Conservation (phyloP, 2,329 filamentous ascomycete species). For the Sporothrix mexicana region DNA sequence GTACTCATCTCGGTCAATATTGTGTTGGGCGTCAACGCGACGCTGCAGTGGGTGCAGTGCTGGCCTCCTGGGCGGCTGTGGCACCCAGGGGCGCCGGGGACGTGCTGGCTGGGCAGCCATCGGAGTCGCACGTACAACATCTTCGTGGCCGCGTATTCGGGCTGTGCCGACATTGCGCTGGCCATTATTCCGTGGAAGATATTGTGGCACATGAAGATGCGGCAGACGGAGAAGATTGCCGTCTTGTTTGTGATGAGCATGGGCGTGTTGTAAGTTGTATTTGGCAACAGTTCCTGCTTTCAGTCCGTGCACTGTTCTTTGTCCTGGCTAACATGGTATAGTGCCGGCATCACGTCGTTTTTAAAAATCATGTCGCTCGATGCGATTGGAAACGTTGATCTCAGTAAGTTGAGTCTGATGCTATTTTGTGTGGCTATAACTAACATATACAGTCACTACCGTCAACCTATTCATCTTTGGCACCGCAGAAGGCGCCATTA, state of each 20-base stretch:
- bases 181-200: constrained; percentile 6
- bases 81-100: not conserved
- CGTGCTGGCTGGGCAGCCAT: not conserved
- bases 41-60: not conserved
- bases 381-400: not conserved
- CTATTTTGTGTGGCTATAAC: too few relatives aligned
- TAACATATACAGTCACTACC: too few relatives aligned
- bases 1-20: not conserved
- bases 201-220: not conserved
- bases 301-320: too few relatives aligned
- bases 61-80: not conserved
- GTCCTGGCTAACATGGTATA: too few relatives aligned
- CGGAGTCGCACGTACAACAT: not conserved
- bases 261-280: not conserved
- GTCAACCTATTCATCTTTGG: too few relatives aligned
- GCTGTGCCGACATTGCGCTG: not conserved
- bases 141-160: not conserved
- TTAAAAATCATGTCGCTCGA: not conserved
- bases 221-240: not conserved
- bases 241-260: constrained; percentile 13
- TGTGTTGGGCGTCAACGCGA: not conserved
- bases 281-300: too few relatives aligned
- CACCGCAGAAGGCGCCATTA: too few relatives aligned
- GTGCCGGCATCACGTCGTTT: not conserved
- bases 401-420: not conserved